A percentile compares a stretch with the other conserved stretches of the same genome.
These are phyloP conservation scores for Rhododendron ovatum DNA, from an alignment of 148 eudicot genomes.

Conservation along the genomic window DNA sequence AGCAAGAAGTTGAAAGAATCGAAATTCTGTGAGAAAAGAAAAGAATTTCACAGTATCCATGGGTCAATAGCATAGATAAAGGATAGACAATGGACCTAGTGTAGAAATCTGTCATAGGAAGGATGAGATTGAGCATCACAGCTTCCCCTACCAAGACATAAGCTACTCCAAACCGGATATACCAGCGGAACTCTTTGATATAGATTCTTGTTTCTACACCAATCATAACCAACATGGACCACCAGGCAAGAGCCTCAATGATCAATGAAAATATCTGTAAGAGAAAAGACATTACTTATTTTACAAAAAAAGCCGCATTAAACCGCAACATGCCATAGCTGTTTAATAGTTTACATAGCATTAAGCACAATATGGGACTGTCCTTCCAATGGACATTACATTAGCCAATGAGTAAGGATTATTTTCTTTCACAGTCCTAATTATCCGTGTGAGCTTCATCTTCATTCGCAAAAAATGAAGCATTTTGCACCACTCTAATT, in stretches of 20 bases:
- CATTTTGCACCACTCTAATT: background rate
- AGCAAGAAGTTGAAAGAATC: background rate
- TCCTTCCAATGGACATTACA: background rate
- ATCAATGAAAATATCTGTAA: slow-evolving; percentile 44
- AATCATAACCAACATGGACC: slow-evolving; percentile 43
- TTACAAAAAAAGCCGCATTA: background rate
- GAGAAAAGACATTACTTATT: background rate
- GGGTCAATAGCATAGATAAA: background rate
- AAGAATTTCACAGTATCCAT: background rate
- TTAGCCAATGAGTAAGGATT: background rate
- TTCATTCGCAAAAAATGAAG: background rate
- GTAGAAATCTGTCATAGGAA: slow-evolving; percentile 37
- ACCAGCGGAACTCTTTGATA: slow-evolving; percentile 59
- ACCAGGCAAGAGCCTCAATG: slow-evolving; percentile 51
- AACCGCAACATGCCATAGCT: background rate
- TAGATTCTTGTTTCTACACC: slow-evolving; percentile 47
- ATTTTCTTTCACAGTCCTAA: background rate
- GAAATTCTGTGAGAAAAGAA: background rate
- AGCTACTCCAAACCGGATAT: slow-evolving; percentile 52
- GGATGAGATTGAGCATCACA: slow-evolving; percentile 43
- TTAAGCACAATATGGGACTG: background rate
- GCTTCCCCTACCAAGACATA: slow-evolving; percentile 55
- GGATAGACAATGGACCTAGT: slow-evolving; percentile 27
- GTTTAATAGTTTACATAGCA: background rate
- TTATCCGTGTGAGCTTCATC: background rate